Evolutionary conservation across 164 flowering plant genomes (phyloP).

Genomic region (Tinospora cordifolia): DNA sequence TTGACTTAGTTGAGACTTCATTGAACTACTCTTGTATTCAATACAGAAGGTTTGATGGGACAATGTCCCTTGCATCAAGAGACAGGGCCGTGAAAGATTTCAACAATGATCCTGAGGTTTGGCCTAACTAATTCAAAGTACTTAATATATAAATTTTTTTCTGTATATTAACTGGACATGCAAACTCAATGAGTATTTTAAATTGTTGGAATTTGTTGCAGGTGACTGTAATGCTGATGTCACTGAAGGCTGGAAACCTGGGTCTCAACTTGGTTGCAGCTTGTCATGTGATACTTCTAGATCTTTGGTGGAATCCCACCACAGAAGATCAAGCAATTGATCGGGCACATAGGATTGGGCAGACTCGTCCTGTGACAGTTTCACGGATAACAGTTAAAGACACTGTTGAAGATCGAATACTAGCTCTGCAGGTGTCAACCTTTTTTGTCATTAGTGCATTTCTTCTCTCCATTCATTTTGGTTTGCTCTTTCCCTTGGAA

Average conservation of each 20-base stretch:
- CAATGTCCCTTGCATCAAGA: conserved; percentile 65
- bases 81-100: conserved; percentile 83
- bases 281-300: conserved; percentile 81
- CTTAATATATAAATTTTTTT: background rate
- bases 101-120: conserved; percentile 76
- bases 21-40: conserved; percentile 38
- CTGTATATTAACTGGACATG: background rate
- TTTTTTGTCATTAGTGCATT: background rate
- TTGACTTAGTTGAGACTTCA: conserved; percentile 68
- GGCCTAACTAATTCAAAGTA: conserved; percentile 11
- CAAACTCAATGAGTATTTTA: background rate
- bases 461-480: background rate
- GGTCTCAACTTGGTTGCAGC: conserved; percentile 97
- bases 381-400: conserved; percentile 71
- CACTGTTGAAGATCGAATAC: conserved; percentile 86
- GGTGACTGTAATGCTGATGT: conserved; percentile 96
- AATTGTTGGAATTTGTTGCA: conserved; percentile 26
- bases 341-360: conserved; percentile 96
- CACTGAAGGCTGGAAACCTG: conserved; percentile 91
- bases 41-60: conserved; percentile 86
- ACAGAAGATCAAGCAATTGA: conserved; percentile 98
- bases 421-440: conserved; percentile 69
- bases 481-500: background rate
- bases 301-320: conserved; percentile 99
- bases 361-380: conserved; percentile 92